Percentiles rank a stretch among this genome's conserved stretches.
These are phyloP conservation scores for Plasmodium falciparum DNA, from an alignment of 169 alveolate genomes.

Conservation along the genomic window DNA sequence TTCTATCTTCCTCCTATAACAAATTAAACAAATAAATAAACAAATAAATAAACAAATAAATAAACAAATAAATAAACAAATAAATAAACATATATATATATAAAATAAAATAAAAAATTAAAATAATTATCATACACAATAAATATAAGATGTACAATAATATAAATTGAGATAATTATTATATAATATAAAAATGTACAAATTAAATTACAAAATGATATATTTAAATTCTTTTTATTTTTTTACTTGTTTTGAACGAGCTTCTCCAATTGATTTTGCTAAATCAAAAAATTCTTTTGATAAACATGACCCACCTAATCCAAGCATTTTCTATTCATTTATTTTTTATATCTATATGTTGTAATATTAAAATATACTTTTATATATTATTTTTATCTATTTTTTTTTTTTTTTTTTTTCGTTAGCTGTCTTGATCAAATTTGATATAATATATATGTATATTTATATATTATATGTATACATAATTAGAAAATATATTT, in stretches of 20 bases:
- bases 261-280: constrained; percentile 94
- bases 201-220: neutral
- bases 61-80: no score
- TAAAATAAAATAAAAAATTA: neutral
- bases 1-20: constrained; percentile 94
- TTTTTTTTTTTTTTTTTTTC: neutral
- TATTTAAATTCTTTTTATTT: neutral
- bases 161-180: no score
- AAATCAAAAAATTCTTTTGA: constrained; percentile 92
- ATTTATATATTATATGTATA: no score
- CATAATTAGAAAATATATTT: no score
- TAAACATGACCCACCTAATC: constrained; percentile 79
- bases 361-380: no score
- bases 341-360: neutral
- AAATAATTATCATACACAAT: neutral
- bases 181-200: neutral
- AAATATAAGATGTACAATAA: neutral
- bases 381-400: constrained; percentile 9
- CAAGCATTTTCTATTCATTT: constrained; percentile 81
- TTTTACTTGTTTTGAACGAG: constrained; percentile 94
- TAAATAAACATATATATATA: neutral
- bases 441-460: no score
- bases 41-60: no score
- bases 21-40: no score
- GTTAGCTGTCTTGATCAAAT: no score